Evolutionary conservation across 805 yeast species (phyloP).

Genomic region (Pichia rugopelliculosa): DNA sequence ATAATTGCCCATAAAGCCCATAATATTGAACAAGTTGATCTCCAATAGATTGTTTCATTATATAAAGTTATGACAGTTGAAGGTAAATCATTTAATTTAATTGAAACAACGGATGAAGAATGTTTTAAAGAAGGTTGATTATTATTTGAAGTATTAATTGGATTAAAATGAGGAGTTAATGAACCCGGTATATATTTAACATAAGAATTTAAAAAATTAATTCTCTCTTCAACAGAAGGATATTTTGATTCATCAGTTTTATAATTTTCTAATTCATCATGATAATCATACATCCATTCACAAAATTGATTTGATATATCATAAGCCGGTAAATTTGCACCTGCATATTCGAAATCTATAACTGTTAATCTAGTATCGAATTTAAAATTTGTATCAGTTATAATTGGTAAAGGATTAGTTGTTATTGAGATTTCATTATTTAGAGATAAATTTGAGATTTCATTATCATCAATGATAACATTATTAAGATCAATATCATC

Average conservation of each 20-base stretch:
- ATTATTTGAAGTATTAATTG: conserved; percentile 15
- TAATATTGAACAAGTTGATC: conserved; percentile 66
- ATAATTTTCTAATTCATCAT: conserved; percentile 48
- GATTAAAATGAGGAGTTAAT: conserved; percentile 20
- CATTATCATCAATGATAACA: conserved; percentile 10
- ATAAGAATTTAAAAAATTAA: conserved; percentile 71
- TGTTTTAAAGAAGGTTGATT: conserved; percentile 8
- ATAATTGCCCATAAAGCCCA: conserved; percentile 95
- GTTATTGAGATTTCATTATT: conserved; percentile 10
- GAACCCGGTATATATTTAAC: conserved; percentile 48
- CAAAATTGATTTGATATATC: conserved; percentile 91
- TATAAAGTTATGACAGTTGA: conserved; percentile 41
- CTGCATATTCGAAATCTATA: conserved; percentile 94
- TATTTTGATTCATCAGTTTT: conserved; percentile 47
- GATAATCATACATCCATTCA: conserved; percentile 97
- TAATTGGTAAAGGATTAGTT: conserved; percentile 19
- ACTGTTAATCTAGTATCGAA: conserved; percentile 72
- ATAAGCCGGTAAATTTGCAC: conserved; percentile 80
- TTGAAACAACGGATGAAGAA: conserved; percentile 26
- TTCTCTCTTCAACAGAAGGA: conserved; percentile 63
- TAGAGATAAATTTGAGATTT: conserved; percentile 16
- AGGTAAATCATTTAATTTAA: conserved; percentile 29
- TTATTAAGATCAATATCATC: not conserved
- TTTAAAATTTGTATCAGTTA: conserved; percentile 24
- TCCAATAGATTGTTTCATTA: conserved; percentile 68